Conservation (phyloP, 2,329 filamentous ascomycete species). For the Alternaria sp. region DNA sequence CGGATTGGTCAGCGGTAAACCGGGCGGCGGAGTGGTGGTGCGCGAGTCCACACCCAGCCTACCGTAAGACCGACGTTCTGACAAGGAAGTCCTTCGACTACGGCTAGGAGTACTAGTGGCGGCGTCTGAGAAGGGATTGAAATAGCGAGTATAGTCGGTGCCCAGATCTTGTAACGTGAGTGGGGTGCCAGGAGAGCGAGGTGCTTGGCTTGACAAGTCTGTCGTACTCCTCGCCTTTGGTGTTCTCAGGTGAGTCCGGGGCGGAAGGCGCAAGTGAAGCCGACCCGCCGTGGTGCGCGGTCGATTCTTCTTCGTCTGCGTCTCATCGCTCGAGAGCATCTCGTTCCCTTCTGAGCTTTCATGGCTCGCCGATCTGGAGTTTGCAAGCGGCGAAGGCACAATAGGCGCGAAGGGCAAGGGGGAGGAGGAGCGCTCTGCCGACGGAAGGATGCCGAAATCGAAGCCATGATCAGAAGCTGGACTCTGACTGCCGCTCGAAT, state of each 20-base stretch:
- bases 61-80: slow-evolving; percentile 21
- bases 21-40: slow-evolving; percentile 26
- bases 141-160: slow-evolving; percentile 49
- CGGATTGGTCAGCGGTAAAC: slow-evolving; percentile 27
- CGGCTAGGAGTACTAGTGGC: slow-evolving; percentile 28
- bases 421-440: slow-evolving; percentile 9
- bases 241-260: slow-evolving; percentile 23
- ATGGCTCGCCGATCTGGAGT: slow-evolving; percentile 11
- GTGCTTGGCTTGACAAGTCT: slow-evolving; percentile 22
- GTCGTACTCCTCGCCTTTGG: slow-evolving; percentile 28
- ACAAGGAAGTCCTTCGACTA: slow-evolving; percentile 33
- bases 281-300: slow-evolving; percentile 9
- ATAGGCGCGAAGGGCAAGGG: slow-evolving; percentile 20
- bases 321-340: slow-evolving; percentile 19
- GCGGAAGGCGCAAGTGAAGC: slow-evolving; percentile 17
- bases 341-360: slow-evolving; percentile 1
- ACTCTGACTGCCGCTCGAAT: slow-evolving; percentile 11
- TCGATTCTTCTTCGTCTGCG: slow-evolving; percentile 6
- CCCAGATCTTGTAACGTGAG: slow-evolving; percentile 44
- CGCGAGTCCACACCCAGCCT: slow-evolving; percentile 18
- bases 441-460: slow-evolving; percentile 16
- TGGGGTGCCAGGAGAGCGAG: slow-evolving; percentile 26
- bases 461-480: slow-evolving; percentile 15
- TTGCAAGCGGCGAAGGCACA: slow-evolving; percentile 19
- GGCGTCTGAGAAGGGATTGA: slow-evolving; percentile 43